These are phyloP conservation scores for Chlamydomonas sphaeroides DNA, from an alignment of 139 green algal genomes.

Conservation along the genomic window DNA sequence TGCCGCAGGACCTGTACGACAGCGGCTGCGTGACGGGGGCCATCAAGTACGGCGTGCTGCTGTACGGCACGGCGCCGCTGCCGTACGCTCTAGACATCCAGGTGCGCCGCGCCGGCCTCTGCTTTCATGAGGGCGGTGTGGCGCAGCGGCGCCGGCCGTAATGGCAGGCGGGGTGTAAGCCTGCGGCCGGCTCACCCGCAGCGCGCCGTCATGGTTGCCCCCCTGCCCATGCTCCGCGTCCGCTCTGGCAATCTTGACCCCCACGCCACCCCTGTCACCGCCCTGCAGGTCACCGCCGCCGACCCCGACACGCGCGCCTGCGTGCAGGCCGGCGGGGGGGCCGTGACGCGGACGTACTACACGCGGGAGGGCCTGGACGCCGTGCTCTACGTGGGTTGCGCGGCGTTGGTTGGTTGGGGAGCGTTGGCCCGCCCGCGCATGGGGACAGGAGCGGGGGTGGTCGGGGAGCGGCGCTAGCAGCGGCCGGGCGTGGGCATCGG, in stretches of 20 bases:
- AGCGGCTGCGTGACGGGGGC: conserved; percentile 68
- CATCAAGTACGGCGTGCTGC: conserved; percentile 86
- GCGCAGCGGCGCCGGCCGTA: no score
- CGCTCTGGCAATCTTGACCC: not conserved
- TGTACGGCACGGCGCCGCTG: conserved; percentile 75
- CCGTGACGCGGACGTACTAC: conserved; percentile 94
- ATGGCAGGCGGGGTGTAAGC: no score
- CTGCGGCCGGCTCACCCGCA: no score
- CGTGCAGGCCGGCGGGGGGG: conserved; percentile 80
- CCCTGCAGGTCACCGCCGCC: conserved; percentile 81
- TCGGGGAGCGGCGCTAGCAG: not conserved
- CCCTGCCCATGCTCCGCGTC: no score
- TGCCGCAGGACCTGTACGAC: conserved; percentile 74
- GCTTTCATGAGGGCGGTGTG: no score
- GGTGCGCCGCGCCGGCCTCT: not conserved
- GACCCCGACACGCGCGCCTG: conserved; percentile 59
- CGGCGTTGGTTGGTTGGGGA: not conserved
- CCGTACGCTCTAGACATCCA: conserved; percentile 56
- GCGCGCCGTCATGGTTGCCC: not conserved
- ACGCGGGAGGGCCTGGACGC: conserved; percentile 86
- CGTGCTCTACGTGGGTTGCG: conserved; percentile 69
- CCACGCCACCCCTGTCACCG: not conserved
- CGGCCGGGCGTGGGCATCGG: not conserved
- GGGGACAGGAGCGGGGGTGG: no score
- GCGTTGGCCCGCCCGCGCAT: not conserved